A percentile compares a stretch with the other conserved stretches of the same genome.
These are phyloP conservation scores for Laguncularia racemosa DNA, from an alignment of 345 rosid genomes.

Conservation along the genomic window DNA sequence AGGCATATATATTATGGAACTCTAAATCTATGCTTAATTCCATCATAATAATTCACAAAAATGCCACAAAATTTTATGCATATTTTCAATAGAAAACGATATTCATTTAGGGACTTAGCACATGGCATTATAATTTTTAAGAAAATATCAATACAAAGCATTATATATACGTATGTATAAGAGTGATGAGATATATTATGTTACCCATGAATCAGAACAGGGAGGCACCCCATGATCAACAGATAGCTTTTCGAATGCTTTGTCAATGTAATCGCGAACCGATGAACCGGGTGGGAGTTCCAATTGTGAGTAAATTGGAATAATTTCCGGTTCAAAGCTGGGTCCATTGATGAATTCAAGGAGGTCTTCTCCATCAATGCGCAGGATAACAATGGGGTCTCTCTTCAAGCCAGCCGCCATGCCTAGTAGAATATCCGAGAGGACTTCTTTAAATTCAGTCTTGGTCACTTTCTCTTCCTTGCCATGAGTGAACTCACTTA, in stretches of 20 bases:
- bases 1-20: too few species aligned
- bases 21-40: too few species aligned
- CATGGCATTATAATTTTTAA: too few species aligned
- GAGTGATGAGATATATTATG: neutral
- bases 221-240: slow-evolving; percentile 98
- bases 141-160: too few species aligned
- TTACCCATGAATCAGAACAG: slow-evolving; percentile 82
- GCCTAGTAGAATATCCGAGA: slow-evolving; percentile 83
- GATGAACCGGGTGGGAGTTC: slow-evolving; percentile 31
- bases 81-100: too few species aligned
- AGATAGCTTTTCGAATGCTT: slow-evolving; percentile 59
- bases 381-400: slow-evolving; percentile 90
- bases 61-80: too few species aligned
- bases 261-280: slow-evolving; percentile 37
- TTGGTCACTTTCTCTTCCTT: slow-evolving; percentile 74
- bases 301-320: slow-evolving; percentile 44
- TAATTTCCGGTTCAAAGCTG: slow-evolving; percentile 56
- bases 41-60: too few species aligned
- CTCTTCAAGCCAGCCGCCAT: slow-evolving; percentile 99
- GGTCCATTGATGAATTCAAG: slow-evolving; percentile 64
- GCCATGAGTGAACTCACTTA: slow-evolving; percentile 86
- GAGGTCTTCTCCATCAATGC: slow-evolving; percentile 96
- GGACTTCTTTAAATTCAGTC: slow-evolving; percentile 75
- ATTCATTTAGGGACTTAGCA: too few species aligned
- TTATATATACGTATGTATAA: neutral